Base-by-base conservation (phyloP, 495 filamentous ascomycete genomes). In the Neurospora africana region DNA sequence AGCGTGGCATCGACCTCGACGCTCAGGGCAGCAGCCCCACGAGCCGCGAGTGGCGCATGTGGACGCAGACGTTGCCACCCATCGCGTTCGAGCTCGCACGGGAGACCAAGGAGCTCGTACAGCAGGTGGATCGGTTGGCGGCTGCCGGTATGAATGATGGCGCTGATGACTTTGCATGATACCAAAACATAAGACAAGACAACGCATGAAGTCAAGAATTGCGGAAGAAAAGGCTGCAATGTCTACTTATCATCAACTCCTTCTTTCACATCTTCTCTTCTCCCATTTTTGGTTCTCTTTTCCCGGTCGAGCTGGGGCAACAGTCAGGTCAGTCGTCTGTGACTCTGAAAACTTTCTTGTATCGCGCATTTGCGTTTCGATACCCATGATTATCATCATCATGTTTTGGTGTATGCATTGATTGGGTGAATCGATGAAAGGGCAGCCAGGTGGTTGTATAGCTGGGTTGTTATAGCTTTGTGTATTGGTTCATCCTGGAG, bases 51-150 rank as follows among this genome's bases (percentile, higher is more conserved):
- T 86, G 88, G 82, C 88, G 87, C 65, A 88, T 86, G 76, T 90
- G 89, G 82, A 91, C 87, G 68, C 89, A 89, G 78, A 90, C 86
- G 67, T 82, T 94, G 61, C 91, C 93, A 21, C 93, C 93, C 10
- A 88, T 96, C 74, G 93, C 93, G 21, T 97, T 97, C 80, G 92
- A 93, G 82, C 90, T 95, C 77, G 93, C 92, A 3, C 85, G 91
- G 47, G 90, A 92, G 80, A 93, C 91, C 72, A 96, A 93, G 77
- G 91, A 93, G 77, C 83, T 93, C 69, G 89, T 87, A 11, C 78
- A 83, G 68, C 78, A 78, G 8, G 80, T 85, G 10, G 83, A 86
- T 69, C 78, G 77, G 70, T 69, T 85, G 38, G 77, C 78, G 47
- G 53, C 53, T 33, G 53, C 53, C 11, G 53, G 53, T 61, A 76